A percentile compares a stretch with the other conserved stretches of the same genome.
Evolutionary conservation across 495 filamentous ascomycete species (phyloP).

Genomic region (Xylaria intraflava): DNA sequence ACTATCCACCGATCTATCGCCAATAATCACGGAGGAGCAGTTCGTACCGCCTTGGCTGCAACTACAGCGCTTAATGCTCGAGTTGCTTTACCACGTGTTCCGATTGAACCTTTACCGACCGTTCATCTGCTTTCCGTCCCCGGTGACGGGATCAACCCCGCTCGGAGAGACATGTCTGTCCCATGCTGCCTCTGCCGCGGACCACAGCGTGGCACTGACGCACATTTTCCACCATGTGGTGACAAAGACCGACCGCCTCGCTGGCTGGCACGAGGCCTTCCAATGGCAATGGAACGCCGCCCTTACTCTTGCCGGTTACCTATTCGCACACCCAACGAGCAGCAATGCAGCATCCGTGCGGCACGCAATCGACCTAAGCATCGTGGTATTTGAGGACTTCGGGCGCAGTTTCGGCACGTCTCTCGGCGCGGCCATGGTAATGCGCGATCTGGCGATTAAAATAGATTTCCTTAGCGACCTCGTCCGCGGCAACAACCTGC

Average conservation of each 20-base stretch:
- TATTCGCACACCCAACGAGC: slow-evolving; percentile 32
- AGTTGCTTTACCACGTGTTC: slow-evolving; percentile 39
- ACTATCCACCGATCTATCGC: slow-evolving; percentile 31
- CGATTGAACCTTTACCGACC: slow-evolving; percentile 36
- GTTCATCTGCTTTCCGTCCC: slow-evolving; percentile 35
- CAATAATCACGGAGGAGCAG: slow-evolving; percentile 30
- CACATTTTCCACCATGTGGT: slow-evolving; percentile 43
- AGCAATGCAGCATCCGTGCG: slow-evolving; percentile 27
- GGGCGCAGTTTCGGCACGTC: slow-evolving; percentile 39
- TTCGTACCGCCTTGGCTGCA: slow-evolving; percentile 36
- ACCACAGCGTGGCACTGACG: slow-evolving; percentile 41
- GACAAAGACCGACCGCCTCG: slow-evolving; percentile 30
- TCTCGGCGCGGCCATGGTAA: slow-evolving; percentile 35
- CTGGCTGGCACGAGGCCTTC: slow-evolving; percentile 41
- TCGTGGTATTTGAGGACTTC: slow-evolving; percentile 42
- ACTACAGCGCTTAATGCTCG: slow-evolving; percentile 40
- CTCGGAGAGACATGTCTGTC: background rate
- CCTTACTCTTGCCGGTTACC: slow-evolving; percentile 38
- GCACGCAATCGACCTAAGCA: slow-evolving; percentile 31
- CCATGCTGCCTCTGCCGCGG: slow-evolving; percentile 31
- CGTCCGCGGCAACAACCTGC: background rate
- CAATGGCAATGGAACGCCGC: slow-evolving; percentile 38
- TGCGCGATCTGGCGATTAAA: slow-evolving; percentile 18
- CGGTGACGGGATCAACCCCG: slow-evolving; percentile 20
- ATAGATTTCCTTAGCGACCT: slow-evolving; percentile 15